These are phyloP conservation scores for Diaporthe ampelina DNA, from an alignment of 2,329 filamentous ascomycete species.

Conservation along the genomic window DNA sequence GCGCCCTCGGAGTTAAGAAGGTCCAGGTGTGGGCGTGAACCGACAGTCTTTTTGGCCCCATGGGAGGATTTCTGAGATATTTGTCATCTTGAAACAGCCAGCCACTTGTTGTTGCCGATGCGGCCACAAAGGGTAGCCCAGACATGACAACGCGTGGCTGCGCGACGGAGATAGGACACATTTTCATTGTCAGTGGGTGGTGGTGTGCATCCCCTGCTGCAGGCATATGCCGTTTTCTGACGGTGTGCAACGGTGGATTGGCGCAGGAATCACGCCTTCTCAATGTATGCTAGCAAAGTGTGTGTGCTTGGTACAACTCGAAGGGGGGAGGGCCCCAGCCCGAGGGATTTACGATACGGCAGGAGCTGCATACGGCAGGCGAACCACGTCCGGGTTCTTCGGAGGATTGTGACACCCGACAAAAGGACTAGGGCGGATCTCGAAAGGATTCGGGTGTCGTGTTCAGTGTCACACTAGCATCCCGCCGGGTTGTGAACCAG, in stretches of 20 bases:
- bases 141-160: conserved; percentile 3
- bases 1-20: not conserved
- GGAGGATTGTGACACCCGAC: conserved; percentile 34
- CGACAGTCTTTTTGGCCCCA: not conserved
- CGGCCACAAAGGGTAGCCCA: conserved; percentile 8
- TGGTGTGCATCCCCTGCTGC: conserved; percentile 36
- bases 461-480: conserved; percentile 19
- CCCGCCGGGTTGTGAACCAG: not conserved
- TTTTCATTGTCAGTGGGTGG: not conserved
- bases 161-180: conserved; percentile 9
- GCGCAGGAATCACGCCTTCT: not conserved
- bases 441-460: conserved; percentile 18
- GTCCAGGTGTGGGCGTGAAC: not conserved
- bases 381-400: conserved; percentile 16
- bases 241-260: conserved; percentile 5
- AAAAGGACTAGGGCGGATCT: conserved; percentile 24
- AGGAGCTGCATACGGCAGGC: conserved; percentile 17
- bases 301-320: not conserved
- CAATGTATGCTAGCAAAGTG: not conserved
- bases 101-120: conserved; percentile 13
- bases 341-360: conserved; percentile 6
- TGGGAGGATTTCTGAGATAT: not conserved
- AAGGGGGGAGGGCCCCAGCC: not conserved
- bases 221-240: conserved; percentile 33
- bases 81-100: conserved; percentile 33